Conservation (phyloP, 2,329 filamentous ascomycete genomes). For the Aspergillus sp. region DNA sequence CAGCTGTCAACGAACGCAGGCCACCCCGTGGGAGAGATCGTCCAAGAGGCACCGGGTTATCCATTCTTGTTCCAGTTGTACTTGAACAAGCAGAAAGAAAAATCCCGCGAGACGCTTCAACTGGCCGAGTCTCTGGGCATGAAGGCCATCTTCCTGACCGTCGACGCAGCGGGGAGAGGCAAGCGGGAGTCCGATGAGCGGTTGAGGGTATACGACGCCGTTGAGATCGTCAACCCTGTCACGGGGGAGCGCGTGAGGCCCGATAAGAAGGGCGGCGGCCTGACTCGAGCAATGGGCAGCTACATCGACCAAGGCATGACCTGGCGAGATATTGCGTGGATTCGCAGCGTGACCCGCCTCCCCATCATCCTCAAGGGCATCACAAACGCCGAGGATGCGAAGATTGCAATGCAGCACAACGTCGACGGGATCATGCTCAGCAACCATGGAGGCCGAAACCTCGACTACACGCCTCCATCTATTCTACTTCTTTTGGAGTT, state of each 20-base stretch:
- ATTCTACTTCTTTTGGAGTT: constrained; percentile 52
- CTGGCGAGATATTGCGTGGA: neutral
- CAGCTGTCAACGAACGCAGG: constrained; percentile 83
- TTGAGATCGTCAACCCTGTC: constrained; percentile 4
- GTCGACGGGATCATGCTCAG: constrained; percentile 50
- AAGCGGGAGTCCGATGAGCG: constrained; percentile 55
- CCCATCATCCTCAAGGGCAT: constrained; percentile 18
- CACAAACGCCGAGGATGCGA: constrained; percentile 17
- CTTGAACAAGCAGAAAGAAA: constrained; percentile 75
- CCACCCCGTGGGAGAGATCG: constrained; percentile 84
- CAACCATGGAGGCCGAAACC: constrained; percentile 55
- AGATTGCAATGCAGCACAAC: constrained; percentile 14
- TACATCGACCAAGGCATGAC: neutral
- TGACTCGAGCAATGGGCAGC: neutral
- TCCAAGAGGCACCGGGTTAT: constrained; percentile 66
- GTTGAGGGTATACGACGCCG: constrained; percentile 4
- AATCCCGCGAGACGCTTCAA: constrained; percentile 73
- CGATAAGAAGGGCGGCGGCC: neutral
- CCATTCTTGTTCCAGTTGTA: constrained; percentile 96
- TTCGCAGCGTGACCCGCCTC: constrained; percentile 4
- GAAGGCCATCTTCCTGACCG: constrained; percentile 81
- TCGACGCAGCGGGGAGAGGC: constrained; percentile 84
- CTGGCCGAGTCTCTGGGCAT: constrained; percentile 70
- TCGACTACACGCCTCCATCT: constrained; percentile 48
- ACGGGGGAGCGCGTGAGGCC: constrained; percentile 10